Percentiles rank a stretch among this genome's conserved stretches.
These are phyloP conservation scores for Linnemannia zychae DNA, from an alignment of 192 early-diverging fungal genomes.

Conservation along the genomic window DNA sequence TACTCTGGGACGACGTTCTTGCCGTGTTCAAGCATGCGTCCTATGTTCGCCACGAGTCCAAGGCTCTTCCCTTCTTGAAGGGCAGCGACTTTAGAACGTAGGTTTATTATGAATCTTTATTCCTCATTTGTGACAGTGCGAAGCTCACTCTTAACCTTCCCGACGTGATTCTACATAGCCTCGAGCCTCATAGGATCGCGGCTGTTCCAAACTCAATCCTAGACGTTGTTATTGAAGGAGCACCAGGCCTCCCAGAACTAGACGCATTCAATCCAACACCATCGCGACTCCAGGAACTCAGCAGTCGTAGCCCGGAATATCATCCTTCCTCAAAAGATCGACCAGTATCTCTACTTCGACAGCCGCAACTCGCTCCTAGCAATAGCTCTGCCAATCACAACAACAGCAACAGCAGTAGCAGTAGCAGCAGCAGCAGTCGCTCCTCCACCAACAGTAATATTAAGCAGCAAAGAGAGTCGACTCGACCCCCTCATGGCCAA, in stretches of 20 bases:
- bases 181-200: background rate
- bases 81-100: background rate
- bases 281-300: background rate
- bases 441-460: background rate
- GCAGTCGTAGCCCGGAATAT: background rate
- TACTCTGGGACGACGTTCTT: background rate
- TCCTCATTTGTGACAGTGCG: background rate
- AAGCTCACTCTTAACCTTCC: background rate
- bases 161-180: background rate
- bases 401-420: background rate
- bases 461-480: background rate
- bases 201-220: background rate
- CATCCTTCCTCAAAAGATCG: background rate
- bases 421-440: background rate
- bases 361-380: background rate
- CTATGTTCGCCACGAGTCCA: conserved; percentile 1
- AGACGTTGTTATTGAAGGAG: background rate
- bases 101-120: background rate
- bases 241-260: background rate
- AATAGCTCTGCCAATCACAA: too few species aligned
- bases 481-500: background rate
- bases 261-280: background rate
- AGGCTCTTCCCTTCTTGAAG: background rate
- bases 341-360: background rate
- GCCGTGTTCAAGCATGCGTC: background rate